These are phyloP conservation scores for Chlorella sp. DNA, from an alignment of 139 green algal genomes.

Conservation along the genomic window DNA sequence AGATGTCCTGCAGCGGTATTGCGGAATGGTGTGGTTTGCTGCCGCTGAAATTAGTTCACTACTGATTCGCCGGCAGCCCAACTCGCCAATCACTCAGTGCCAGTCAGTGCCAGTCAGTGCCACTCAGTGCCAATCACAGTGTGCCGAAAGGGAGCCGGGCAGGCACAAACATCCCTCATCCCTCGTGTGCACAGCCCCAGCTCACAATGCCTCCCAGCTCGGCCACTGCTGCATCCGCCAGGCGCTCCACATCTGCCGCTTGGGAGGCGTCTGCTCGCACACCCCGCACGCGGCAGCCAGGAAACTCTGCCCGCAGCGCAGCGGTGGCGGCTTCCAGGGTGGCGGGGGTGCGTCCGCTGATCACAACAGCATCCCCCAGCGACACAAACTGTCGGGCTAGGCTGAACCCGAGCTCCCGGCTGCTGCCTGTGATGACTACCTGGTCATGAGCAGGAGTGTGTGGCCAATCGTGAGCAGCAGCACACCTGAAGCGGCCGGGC, in stretches of 20 bases:
- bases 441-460: neutral
- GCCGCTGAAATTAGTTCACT: no score
- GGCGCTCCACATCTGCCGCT: conserved; percentile 47
- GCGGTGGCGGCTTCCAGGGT: conserved; percentile 29
- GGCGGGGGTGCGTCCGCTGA: conserved; percentile 47
- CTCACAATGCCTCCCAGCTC: conserved; percentile 49
- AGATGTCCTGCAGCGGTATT: conserved; percentile 46
- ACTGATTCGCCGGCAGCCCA: no score
- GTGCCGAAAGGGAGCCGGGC: neutral
- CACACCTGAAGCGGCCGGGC: no score
- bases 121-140: no score
- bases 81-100: no score
- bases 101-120: no score
- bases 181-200: no score
- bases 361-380: conserved; percentile 64
- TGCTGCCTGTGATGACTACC: conserved; percentile 57
- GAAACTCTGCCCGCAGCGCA: conserved; percentile 35
- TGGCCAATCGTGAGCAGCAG: no score
- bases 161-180: no score
- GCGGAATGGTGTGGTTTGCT: no score
- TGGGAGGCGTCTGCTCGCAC: conserved; percentile 51
- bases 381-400: conserved; percentile 69
- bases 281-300: conserved; percentile 29
- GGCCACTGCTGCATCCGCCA: conserved; percentile 49
- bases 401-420: conserved; percentile 55